Base-by-base conservation (phyloP, 208 protist genomes). In the Crithidia sp. region DNA sequence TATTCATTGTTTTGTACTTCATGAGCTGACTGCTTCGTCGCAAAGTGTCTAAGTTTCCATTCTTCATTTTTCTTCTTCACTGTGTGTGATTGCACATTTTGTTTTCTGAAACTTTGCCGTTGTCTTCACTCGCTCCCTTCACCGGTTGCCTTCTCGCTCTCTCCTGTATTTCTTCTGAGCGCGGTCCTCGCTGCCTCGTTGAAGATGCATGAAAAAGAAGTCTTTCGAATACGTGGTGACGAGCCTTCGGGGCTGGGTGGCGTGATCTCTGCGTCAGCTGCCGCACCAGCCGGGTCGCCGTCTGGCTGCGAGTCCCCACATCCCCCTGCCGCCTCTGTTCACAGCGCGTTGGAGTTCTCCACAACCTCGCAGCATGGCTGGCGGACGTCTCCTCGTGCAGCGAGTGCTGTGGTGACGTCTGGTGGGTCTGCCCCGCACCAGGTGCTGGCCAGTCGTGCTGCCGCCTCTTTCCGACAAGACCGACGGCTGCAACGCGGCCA, bases 201-300 rank as follows among this genome's bases (percentile, higher is more conserved):
- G 9, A 56, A 56, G 3, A 71, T 75, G 74, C 16, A 75, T 50
- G 43, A 76, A 45, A 77, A 71, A 47, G 82, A 83, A 52, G 82
- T 58, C 12, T 87, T 81, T 79, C 76, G 82, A 78, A 87, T 83
- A 87, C 67, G 54, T 37, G 12, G 12, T 13, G 45, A 49, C 9
- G 45, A 7, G 9, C 9, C 45, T 49, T 7, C 7, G 45, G 50
- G 57, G 17, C 49, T 36, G 36, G 12, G 13, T 28, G 6, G 44
- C 12, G 5, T 6, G 41, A 45, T 37, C 41, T 9, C 41, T 45
- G 3, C 41, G 7, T 5, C 58, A 9, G 6, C 40, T 45, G 28
- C 28, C 28, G 28, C 28, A 28, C 28, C 28, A 28, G 28, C 28
- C 28, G 28, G 28, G 28, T 28, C 28, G 28, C 28, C 28, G 28